Evolutionary conservation across 2,329 filamentous ascomycete species (phyloP).

Genomic region (Emericellopsis atlantica): DNA sequence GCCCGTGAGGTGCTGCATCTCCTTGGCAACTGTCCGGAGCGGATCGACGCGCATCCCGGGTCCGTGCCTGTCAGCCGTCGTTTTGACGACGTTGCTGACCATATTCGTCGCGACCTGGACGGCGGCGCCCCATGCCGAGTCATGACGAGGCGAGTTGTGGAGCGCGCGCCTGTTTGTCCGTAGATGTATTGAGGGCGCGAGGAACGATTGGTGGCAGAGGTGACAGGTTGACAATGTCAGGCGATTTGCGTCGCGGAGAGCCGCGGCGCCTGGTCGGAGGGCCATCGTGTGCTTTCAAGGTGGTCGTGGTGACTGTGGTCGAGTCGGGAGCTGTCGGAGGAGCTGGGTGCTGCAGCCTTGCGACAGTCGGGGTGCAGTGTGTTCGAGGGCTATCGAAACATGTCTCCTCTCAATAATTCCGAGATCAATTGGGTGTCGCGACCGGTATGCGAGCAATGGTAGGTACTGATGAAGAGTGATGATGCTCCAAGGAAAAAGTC

Average conservation of each 20-base stretch:
- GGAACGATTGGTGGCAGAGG: slow-evolving; percentile 13
- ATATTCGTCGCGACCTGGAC: slow-evolving; percentile 59
- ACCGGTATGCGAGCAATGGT: no score
- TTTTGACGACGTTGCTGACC: slow-evolving; percentile 53
- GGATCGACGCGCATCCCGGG: slow-evolving; percentile 67
- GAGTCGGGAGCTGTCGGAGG: neutral
- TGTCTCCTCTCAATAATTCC: no score
- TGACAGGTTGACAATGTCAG: slow-evolving; percentile 13
- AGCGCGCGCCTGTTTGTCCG: slow-evolving; percentile 19
- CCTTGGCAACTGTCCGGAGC: slow-evolving; percentile 80
- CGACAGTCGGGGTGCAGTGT: no score
- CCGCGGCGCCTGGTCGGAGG: slow-evolving; percentile 39
- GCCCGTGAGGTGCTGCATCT: slow-evolving; percentile 90
- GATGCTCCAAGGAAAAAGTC: neutral
- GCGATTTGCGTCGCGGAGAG: slow-evolving; percentile 27
- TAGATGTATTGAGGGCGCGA: slow-evolving; percentile 6
- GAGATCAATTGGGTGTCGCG: neutral
- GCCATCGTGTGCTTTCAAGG: slow-evolving; percentile 27
- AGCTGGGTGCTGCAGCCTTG: neutral
- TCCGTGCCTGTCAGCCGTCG: slow-evolving; percentile 42
- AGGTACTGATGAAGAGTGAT: no score
- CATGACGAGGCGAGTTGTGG: slow-evolving; percentile 29
- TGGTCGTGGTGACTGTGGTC: neutral
- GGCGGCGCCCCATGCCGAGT: slow-evolving; percentile 65
- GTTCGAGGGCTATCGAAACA: no score